Conservation (phyloP, 768 basidiomycete species). For the Amanita polypyramis region DNA sequence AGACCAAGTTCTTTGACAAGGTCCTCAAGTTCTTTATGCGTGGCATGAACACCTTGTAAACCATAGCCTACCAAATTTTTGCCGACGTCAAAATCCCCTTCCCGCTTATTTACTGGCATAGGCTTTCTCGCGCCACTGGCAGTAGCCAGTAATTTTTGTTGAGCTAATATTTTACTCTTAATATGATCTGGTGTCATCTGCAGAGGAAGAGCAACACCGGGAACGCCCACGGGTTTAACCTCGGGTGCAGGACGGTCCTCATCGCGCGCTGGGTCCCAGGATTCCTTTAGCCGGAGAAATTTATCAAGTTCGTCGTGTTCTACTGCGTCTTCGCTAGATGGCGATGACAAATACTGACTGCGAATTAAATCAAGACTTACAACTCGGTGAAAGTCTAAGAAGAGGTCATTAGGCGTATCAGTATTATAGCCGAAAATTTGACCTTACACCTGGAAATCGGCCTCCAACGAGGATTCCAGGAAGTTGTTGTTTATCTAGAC, state of each 20-base stretch:
- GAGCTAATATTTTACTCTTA: constrained; percentile 43
- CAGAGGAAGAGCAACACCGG: constrained; percentile 62
- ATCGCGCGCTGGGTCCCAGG: constrained; percentile 49
- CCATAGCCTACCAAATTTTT: constrained; percentile 62
- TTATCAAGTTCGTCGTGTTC: constrained; percentile 62
- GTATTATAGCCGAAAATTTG: not conserved
- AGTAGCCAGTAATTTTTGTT: constrained; percentile 23
- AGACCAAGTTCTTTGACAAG: constrained; percentile 70
- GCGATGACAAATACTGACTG: constrained; percentile 8
- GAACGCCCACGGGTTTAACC: constrained; percentile 64
- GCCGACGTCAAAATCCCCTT: constrained; percentile 51
- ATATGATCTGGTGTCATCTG: constrained; percentile 78
- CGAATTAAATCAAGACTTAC: constrained; percentile 28
- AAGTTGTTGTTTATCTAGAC: constrained; percentile 69
- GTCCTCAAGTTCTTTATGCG: constrained; percentile 61
- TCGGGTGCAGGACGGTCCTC: constrained; percentile 46
- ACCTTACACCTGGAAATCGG: constrained; percentile 64
- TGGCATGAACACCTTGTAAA: constrained; percentile 67
- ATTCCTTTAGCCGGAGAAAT: constrained; percentile 67
- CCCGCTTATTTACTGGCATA: constrained; percentile 45
- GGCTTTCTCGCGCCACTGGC: constrained; percentile 30
- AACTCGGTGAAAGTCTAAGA: constrained; percentile 62
- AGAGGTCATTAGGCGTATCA: constrained; percentile 4
- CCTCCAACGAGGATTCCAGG: constrained; percentile 78
- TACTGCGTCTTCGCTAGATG: constrained; percentile 69